These are phyloP conservation scores for Pseudogymnoascus sp. DNA, from an alignment of 2,329 filamentous ascomycete genomes.

Conservation along the genomic window DNA sequence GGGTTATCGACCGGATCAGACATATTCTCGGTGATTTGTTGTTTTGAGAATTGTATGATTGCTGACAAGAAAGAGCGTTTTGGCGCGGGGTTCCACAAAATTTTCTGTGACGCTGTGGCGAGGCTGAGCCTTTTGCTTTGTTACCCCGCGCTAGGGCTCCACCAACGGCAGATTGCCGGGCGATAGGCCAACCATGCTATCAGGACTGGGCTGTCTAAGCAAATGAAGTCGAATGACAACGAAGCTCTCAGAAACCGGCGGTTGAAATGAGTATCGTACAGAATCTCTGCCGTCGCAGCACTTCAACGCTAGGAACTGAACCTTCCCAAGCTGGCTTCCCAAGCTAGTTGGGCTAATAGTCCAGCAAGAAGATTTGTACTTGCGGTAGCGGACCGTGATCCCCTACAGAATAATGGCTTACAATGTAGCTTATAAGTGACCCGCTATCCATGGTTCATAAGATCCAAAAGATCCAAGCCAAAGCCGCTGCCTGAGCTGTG, in stretches of 20 bases:
- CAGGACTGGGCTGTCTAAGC: no score
- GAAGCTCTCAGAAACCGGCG: no score
- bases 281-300: no score
- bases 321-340: no score
- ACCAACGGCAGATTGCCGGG: not conserved
- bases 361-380: no score
- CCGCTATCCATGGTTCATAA: slow-evolving; percentile 24
- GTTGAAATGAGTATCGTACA: not conserved
- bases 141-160: slow-evolving; percentile 8
- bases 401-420: not conserved
- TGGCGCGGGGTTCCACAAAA: slow-evolving; percentile 17
- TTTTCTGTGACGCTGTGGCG: slow-evolving; percentile 6
- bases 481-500: slow-evolving; percentile 18
- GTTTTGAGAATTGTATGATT: not conserved
- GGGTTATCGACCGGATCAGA: slow-evolving; percentile 33
- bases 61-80: slow-evolving; percentile 7
- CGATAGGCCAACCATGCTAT: not conserved
- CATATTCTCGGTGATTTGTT: slow-evolving; percentile 31
- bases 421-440: not conserved
- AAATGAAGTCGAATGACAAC: no score
- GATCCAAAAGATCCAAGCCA: slow-evolving; percentile 33
- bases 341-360: no score
- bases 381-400: no score
- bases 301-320: no score
- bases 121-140: slow-evolving; percentile 8